Evolutionary conservation across 1,284 basidiomycete genomes (phyloP), one percentile per base, ranked within the genome.

Genomic region (Cutaneotrichosporon sp.): DNA sequence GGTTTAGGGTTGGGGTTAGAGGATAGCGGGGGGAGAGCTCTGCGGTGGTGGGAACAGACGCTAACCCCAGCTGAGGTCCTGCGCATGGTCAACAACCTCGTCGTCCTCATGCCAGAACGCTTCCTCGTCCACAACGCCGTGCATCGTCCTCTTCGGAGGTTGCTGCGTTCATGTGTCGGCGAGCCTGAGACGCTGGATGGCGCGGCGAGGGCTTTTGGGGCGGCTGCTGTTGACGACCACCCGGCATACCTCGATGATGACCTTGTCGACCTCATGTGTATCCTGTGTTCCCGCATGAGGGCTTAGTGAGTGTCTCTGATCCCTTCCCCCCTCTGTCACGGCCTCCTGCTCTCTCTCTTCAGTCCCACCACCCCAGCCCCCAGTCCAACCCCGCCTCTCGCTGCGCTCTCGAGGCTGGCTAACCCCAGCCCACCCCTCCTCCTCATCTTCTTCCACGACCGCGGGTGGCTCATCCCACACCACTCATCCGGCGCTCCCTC

Each of bases 371-470:
- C 56, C 22, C 5, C n/a, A 6, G 2, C 55, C n/a, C 22, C 31
- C 42, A 47, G 47, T 5, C 47, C 8, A n/a, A 4, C 42, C 6
- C 16, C 36, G 11, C 14, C 18, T n/a, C 5, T 22, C 22, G 13
- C 7, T 14, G 11, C 21, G n/a, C 47, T 49, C 49, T 36, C 34
- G 34, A 8, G 11, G 22, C 49, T 16, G 26, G 38, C 58, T 65
- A 22, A 63, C 38, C 22, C 8, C 47, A 79, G 78, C 77, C 88
- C 92, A 5, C 91, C 95, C 72, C 83, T 97, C 2, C 86, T 97
- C 47, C 90, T 96, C 85, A 95, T 97, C 68, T 97, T 97, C 82
- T 94, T 97, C 77, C 91, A 95, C 74, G 92, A 96, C 76, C 94
- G 91, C 72, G 71, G 74, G 53, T 77, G 77, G 77, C 69, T 72